These are phyloP conservation scores for Mallotus japonicus DNA, from an alignment of 441 rosid genomes.

Conservation along the genomic window DNA sequence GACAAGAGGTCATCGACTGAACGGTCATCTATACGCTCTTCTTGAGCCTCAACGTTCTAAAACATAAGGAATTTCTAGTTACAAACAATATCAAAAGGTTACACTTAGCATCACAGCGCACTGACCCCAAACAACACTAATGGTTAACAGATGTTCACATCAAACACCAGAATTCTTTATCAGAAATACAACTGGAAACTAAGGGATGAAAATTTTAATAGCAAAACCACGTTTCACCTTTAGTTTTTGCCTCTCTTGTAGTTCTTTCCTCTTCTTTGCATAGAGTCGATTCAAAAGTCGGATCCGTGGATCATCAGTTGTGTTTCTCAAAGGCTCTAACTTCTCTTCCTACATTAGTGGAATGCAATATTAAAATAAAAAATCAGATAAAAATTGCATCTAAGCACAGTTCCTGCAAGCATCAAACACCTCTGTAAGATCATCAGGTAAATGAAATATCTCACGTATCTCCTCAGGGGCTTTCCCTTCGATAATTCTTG, in stretches of 20 bases:
- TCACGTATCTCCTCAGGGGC: slow-evolving; percentile 72
- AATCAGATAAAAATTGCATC: slow-evolving; percentile 22
- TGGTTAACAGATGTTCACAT: slow-evolving; percentile 2
- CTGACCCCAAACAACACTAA: background rate
- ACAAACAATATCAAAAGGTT: background rate
- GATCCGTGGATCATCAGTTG: slow-evolving; percentile 62
- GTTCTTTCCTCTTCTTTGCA: slow-evolving; percentile 60
- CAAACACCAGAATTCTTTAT: background rate
- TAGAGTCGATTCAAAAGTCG: slow-evolving; percentile 58
- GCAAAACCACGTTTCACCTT: slow-evolving; percentile 36
- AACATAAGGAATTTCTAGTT: slow-evolving; percentile 25
- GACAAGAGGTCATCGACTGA: slow-evolving; percentile 91
- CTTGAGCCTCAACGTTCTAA: slow-evolving; percentile 68
- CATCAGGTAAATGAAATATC: slow-evolving; percentile 70
- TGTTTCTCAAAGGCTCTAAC: slow-evolving; percentile 61
- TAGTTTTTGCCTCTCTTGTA: slow-evolving; percentile 58
- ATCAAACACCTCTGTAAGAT: slow-evolving; percentile 57
- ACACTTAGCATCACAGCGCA: no score
- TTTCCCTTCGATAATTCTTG: slow-evolving; percentile 67
- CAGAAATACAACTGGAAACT: background rate
- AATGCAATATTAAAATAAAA: slow-evolving; percentile 19
- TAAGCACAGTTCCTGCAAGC: slow-evolving; percentile 19
- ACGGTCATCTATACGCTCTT: slow-evolving; percentile 73
- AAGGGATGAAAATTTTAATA: background rate
- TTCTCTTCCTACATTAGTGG: slow-evolving; percentile 52